Evolutionary conservation across 1,139 yeast species (phyloP).

Genomic region (Trichomonascaceae sp.): DNA sequence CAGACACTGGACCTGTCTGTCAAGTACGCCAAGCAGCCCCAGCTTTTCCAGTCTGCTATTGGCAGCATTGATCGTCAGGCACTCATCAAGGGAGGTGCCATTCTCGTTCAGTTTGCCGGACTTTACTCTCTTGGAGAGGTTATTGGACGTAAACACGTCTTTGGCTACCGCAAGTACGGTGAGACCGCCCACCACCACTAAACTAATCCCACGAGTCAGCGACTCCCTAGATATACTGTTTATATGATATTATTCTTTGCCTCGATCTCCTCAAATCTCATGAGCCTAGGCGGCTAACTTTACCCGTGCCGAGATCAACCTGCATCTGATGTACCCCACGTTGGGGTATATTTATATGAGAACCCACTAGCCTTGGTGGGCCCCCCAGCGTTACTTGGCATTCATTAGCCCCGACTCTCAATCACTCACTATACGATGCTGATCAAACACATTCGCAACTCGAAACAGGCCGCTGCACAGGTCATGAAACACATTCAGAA

Average conservation of each 20-base stretch:
- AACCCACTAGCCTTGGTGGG: too few species aligned
- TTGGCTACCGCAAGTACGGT: constrained; percentile 52
- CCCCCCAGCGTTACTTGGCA: too few species aligned
- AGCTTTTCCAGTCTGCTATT: constrained; percentile 16
- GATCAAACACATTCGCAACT: constrained; percentile 5
- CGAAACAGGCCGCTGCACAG: constrained; percentile 10
- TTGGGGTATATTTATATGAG: too few species aligned
- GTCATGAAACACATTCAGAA: constrained; percentile 20
- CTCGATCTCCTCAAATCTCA: too few species aligned
- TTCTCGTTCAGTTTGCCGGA: constrained; percentile 76
- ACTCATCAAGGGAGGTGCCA: constrained; percentile 57
- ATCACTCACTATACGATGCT: constrained; percentile 4
- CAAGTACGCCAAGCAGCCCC: constrained; percentile 26
- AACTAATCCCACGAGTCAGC: too few species aligned
- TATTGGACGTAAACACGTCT: constrained; percentile 84
- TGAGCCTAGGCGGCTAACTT: too few species aligned
- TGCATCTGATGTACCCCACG: too few species aligned
- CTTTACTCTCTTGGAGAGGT: constrained; percentile 92
- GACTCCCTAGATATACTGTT: too few species aligned
- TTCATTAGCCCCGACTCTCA: too few species aligned
- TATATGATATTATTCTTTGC: too few species aligned
- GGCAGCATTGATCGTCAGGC: constrained; percentile 44
- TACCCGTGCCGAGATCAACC: too few species aligned
- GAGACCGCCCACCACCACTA: constrained; percentile 2
- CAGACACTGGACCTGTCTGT: constrained; percentile 38